A percentile compares a stretch with the other conserved stretches of the same genome.
These are phyloP conservation scores for Eruca vesicaria DNA, from an alignment of 441 rosid genomes.

Conservation along the genomic window DNA sequence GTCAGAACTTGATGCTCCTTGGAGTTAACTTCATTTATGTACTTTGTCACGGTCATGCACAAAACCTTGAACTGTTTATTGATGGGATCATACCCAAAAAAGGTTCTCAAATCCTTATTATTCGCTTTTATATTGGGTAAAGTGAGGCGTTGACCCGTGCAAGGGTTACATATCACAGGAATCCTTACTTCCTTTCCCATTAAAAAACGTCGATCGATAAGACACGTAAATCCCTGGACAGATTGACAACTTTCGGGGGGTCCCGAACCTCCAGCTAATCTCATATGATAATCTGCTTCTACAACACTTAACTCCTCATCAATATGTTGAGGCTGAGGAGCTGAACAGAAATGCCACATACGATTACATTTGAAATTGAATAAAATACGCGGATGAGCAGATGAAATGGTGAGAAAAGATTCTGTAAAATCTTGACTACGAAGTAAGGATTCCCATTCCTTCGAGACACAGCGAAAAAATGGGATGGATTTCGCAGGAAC, in stretches of 20 bases:
- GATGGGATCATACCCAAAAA: constrained; percentile 14
- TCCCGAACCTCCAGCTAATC: not conserved
- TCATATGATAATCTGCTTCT: constrained; percentile 6
- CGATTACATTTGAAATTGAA: not conserved
- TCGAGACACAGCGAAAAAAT: not conserved
- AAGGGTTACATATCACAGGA: constrained; percentile 12
- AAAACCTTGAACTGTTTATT: not conserved
- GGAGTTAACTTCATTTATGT: not conserved
- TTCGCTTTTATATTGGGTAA: not conserved
- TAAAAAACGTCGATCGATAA: not conserved
- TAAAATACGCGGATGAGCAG: not conserved
- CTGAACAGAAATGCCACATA: not conserved
- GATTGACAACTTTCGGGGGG: not conserved
- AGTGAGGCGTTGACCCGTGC: not conserved
- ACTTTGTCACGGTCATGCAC: not conserved
- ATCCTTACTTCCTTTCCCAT: not conserved
- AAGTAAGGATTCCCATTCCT: not conserved
- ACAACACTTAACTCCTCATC: not conserved
- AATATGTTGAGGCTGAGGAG: not conserved
- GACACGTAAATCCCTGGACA: not conserved
- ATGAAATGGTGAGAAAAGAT: not conserved
- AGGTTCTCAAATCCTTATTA: not conserved
- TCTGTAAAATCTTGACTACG: not conserved
- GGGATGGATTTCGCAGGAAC: not conserved
- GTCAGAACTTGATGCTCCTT: not conserved